Conservation (phyloP, 257 asterid genomes). For the Solanum gracilifrons region DNA sequence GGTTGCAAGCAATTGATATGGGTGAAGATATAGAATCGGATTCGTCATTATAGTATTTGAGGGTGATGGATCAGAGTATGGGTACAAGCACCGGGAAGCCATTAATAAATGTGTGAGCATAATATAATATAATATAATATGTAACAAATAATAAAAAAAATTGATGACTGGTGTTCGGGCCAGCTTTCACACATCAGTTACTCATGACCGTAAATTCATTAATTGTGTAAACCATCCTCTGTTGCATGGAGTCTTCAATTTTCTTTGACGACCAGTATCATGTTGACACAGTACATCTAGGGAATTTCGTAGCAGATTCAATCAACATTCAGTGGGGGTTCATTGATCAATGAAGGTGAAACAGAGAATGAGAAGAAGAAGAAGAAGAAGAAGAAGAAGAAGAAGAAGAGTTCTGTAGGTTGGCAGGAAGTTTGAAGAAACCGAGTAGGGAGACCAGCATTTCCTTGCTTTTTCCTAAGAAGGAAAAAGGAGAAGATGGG, state of each 20-base stretch:
- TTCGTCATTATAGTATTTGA: not conserved
- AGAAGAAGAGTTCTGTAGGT: too few relatives aligned
- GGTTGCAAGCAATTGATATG: not conserved
- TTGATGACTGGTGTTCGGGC: not conserved
- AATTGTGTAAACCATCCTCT: not conserved
- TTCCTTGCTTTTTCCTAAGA: not conserved
- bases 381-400: not conserved
- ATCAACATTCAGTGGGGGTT: not conserved
- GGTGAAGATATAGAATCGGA: not conserved
- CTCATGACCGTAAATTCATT: not conserved
- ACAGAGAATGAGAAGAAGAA: not conserved
- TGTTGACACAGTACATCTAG: not conserved
- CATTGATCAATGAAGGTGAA: not conserved
- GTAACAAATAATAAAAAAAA: not conserved
- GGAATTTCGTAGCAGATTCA: not conserved
- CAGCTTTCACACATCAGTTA: not conserved
- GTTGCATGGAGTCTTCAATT: not conserved
- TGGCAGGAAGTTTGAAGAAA: not conserved
- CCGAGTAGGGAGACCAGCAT: not conserved
- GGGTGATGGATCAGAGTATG: not conserved
- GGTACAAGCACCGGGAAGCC: not conserved
- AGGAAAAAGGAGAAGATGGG: not conserved
- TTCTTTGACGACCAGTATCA: not conserved
- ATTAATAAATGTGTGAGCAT: not conserved
- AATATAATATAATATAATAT: not conserved